Conservation (phyloP, 345 rosid genomes). For the Euphorbia pulcherrima region DNA sequence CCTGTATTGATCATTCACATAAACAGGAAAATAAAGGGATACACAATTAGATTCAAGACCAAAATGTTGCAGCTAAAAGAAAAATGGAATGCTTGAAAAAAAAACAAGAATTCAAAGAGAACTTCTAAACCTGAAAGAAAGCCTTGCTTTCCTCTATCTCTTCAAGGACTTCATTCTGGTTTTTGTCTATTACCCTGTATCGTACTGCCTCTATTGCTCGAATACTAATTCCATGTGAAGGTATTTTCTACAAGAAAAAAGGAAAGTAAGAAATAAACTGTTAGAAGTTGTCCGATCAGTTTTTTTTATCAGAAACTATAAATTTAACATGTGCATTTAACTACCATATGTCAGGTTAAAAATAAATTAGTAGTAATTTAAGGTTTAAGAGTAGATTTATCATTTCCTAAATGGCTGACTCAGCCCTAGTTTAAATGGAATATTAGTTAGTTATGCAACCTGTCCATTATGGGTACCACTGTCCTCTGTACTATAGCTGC, state of each 20-base stretch:
- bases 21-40: background rate
- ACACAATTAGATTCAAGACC: constrained; percentile 3
- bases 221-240: constrained; percentile 60
- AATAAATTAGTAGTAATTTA: no score
- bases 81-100: background rate
- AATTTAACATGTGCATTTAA: constrained; percentile 11
- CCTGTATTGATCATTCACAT: constrained; percentile 30
- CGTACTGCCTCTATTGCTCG: constrained; percentile 80
- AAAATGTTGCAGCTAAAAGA: background rate
- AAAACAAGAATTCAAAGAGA: constrained; percentile 1
- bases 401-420: no score
- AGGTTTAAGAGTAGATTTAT: no score
- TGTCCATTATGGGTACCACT: no score
- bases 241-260: constrained; percentile 50
- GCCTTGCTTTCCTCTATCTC: constrained; percentile 97
- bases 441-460: no score
- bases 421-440: no score
- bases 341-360: constrained; percentile 61
- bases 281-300: background rate
- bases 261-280: constrained; percentile 9
- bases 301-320: background rate
- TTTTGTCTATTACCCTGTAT: constrained; percentile 55
- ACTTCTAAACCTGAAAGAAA: constrained; percentile 70
- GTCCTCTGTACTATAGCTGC: no score
- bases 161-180: constrained; percentile 54